phyloP scores from a whole-genome alignment of 352 stramenopile species.

The Phytophthora sp. region DNA sequence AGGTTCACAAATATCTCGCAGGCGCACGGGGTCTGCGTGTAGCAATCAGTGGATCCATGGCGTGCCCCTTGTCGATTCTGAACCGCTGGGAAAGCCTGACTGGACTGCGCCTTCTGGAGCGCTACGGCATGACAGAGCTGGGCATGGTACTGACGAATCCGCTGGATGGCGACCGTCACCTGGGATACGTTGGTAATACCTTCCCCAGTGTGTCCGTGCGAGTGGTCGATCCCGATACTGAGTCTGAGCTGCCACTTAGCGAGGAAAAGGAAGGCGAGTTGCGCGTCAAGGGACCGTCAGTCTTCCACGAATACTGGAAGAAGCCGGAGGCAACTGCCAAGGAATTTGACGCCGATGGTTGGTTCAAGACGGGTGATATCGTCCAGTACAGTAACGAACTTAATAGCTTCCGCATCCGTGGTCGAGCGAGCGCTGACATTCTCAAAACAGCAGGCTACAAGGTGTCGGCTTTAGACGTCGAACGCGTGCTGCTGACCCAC shows the following conservation, averaged over 20 bases:
- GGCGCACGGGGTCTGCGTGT: constrained; percentile 47
- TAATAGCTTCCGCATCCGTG: constrained; percentile 89
- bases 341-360: constrained; percentile 85
- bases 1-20: constrained; percentile 15
- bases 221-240: constrained; percentile 81
- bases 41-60: constrained; percentile 88
- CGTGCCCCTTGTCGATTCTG: constrained; percentile 82
- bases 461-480: constrained; percentile 91
- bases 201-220: constrained; percentile 85
- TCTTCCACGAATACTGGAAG: constrained; percentile 91
- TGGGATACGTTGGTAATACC: constrained; percentile 85
- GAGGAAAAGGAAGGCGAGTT: constrained; percentile 77
- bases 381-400: constrained; percentile 73
- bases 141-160: constrained; percentile 93
- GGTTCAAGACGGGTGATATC: constrained; percentile 93
- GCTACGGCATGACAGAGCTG: constrained; percentile 93
- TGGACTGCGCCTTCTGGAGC: constrained; percentile 83
- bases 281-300: constrained; percentile 81
- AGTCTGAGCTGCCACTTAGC: constrained; percentile 43
- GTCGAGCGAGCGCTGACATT: constrained; percentile 91
- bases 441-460: constrained; percentile 94
- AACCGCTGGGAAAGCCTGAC: constrained; percentile 85
- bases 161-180: constrained; percentile 63
- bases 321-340: constrained; percentile 84
- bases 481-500: constrained; percentile 87